Base-by-base conservation (phyloP, 768 basidiomycete genomes). In the Chalciporus piperatus region DNA sequence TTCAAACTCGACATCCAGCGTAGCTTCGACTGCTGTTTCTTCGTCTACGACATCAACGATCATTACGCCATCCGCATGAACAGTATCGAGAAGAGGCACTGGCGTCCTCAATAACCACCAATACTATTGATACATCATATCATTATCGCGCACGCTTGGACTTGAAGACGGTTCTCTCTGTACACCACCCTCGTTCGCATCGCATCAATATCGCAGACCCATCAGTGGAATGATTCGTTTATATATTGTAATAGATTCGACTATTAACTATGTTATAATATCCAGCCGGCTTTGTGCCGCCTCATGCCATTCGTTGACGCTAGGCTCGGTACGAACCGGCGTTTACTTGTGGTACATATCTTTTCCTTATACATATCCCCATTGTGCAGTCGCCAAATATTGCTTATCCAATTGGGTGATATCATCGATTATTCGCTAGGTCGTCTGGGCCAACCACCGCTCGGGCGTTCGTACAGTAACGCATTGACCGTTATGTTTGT, bases 41-140 rank as follows among this genome's bases (percentile, higher is more conserved):
- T 54, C 59, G 11, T 56, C 66, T n/a, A 56, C 59, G 42, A 55
- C 53, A 52, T 51, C 52, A 56, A 57, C 64, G 54, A 60, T 55
- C 37, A 35, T 54, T 27, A 51, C 59, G 23, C 17, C 59, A 48
- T 54, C 66, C 22, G 47, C 58, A 62, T 64, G 48, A 61, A 45
- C 49, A 39, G n/a, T 6, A 27, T 45, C 42, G 27, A 27, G 4
- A 33, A 19, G 16, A 40, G 35, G 47, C 19, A 51, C 54, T 28
- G 33, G 56, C 41, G 47, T 51, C 48, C 41, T 30, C 35, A 14
- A 37, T 11, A 32, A 50, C 35, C 27, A 19, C 46, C 45, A 45
- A 27, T 41, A 48, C 32, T 10, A 19, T 46, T 42, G 43, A 27
- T 39, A 50, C 33, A 38, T 32, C 41, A 47, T 41, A 56, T 25